Evolutionary conservation across 805 yeast genomes (phyloP).

Genomic region (Metschnikowia anglica): DNA sequence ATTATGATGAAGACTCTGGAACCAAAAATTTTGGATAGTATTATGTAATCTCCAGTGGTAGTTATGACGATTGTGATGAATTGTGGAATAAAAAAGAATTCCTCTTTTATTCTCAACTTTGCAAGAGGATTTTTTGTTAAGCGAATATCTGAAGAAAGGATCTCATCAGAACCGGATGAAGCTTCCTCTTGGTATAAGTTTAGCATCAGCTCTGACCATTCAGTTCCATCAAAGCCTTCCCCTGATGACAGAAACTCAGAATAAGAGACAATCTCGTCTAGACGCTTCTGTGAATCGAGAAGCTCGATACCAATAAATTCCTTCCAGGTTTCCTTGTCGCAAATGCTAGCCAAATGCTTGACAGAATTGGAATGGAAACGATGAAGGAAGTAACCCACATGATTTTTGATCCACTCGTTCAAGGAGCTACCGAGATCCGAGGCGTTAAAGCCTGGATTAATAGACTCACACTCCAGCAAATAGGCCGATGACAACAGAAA

Average conservation of each 20-base stretch:
- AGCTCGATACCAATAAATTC: conserved; percentile 58
- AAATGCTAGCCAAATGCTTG: conserved; percentile 43
- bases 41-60: conserved; percentile 51
- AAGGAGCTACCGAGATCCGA: conserved; percentile 51
- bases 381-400: conserved; percentile 57
- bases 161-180: not conserved
- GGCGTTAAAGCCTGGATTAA: conserved; percentile 65
- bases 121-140: not conserved
- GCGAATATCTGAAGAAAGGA: not conserved
- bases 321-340: conserved; percentile 78
- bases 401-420: conserved; percentile 65
- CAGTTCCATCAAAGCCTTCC: conserved; percentile 26
- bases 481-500: conserved; percentile 68
- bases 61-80: conserved; percentile 24
- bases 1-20: conserved; percentile 41
- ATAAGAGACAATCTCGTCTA: conserved; percentile 29
- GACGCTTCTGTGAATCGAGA: conserved; percentile 23
- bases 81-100: conserved; percentile 32
- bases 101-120: conserved; percentile 19
- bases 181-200: conserved; percentile 22
- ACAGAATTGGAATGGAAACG: conserved; percentile 54
- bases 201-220: conserved; percentile 28
- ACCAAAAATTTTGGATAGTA: conserved; percentile 58
- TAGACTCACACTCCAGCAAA: conserved; percentile 77
- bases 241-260: conserved; percentile 25